These are phyloP conservation scores for Annulohypoxylon maeteangense DNA, from an alignment of 495 filamentous ascomycete species.

Conservation along the genomic window DNA sequence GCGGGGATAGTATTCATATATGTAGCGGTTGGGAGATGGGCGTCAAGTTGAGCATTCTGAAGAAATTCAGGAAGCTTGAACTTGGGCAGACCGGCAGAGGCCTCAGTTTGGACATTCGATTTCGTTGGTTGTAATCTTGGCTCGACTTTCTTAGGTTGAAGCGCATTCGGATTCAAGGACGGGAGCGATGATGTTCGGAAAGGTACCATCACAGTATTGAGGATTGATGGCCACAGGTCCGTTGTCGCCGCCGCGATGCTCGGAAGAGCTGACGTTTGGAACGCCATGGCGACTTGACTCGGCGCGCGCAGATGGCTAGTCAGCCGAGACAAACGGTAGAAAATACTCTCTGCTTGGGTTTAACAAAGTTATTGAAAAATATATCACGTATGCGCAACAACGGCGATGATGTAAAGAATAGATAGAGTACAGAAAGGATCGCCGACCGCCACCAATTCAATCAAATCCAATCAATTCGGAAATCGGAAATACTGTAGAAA, in stretches of 20 bases:
- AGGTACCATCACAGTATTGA: constrained; percentile 57
- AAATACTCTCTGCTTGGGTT: not conserved
- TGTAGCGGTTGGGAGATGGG: constrained; percentile 20
- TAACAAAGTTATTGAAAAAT: not conserved
- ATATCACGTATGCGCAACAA: constrained; percentile 19
- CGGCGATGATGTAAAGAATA: not conserved
- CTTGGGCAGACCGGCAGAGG: constrained; percentile 18
- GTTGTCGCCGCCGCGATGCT: constrained; percentile 61
- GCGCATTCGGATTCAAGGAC: constrained; percentile 16
- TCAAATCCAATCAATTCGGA: not conserved
- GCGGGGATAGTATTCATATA: constrained; percentile 36
- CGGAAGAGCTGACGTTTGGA: constrained; percentile 51
- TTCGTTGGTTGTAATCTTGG: constrained; percentile 25
- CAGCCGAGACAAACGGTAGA: not conserved
- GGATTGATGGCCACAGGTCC: constrained; percentile 67
- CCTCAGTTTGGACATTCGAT: constrained; percentile 15
- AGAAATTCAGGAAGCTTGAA: constrained; percentile 56
- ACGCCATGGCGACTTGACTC: constrained; percentile 42
- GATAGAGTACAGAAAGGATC: constrained; percentile 1
- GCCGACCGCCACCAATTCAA: constrained; percentile 15
- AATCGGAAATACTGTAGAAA: constrained; percentile 27
- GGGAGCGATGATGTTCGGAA: constrained; percentile 47
- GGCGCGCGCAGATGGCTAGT: constrained; percentile 17
- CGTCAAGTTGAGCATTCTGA: constrained; percentile 44
- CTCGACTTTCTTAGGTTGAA: constrained; percentile 17